These are phyloP conservation scores for Kluyveromyces wickerhamii DNA, from an alignment of 805 yeast species.

Conservation along the genomic window DNA sequence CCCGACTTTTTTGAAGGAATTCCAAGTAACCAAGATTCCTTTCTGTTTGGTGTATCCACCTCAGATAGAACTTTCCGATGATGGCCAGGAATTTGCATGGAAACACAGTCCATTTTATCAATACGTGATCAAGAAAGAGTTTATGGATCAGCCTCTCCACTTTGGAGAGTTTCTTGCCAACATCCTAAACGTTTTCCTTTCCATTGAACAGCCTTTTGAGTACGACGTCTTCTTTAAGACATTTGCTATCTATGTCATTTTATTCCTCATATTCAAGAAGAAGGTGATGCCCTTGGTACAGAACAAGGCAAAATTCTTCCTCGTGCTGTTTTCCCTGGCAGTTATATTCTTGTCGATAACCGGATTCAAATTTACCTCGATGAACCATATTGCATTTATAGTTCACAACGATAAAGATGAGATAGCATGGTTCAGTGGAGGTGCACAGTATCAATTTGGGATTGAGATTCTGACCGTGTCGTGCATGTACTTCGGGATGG, in stretches of 20 bases:
- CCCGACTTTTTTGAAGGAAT: slow-evolving; percentile 31
- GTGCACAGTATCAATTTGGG: slow-evolving; percentile 62
- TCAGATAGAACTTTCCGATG: slow-evolving; percentile 14
- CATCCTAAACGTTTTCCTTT: slow-evolving; percentile 36
- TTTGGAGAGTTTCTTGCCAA: slow-evolving; percentile 49
- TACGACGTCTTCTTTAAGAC: slow-evolving; percentile 36
- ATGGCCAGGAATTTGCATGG: slow-evolving; percentile 25
- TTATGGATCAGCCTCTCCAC: slow-evolving; percentile 34
- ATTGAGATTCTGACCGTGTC: slow-evolving; percentile 52
- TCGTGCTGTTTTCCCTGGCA: slow-evolving; percentile 31
- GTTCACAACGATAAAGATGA: slow-evolving; percentile 43
- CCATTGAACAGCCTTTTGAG: slow-evolving; percentile 39
- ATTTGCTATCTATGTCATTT: slow-evolving; percentile 37
- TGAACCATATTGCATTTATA: slow-evolving; percentile 55
- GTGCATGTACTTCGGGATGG: slow-evolving; percentile 41
- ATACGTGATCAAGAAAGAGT: slow-evolving; percentile 25
- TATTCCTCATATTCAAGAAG: slow-evolving; percentile 43
- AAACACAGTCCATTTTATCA: slow-evolving; percentile 30
- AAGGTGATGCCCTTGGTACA: slow-evolving; percentile 31
- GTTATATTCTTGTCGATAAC: slow-evolving; percentile 40
- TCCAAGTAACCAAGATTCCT: slow-evolving; percentile 48
- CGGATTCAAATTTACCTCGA: slow-evolving; percentile 59
- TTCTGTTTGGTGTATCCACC: slow-evolving; percentile 64
- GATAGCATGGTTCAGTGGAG: slow-evolving; percentile 57
- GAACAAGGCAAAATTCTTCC: slow-evolving; percentile 21